These are phyloP conservation scores for Erigeron canadensis DNA, from an alignment of 129 eudicot genomes.

Conservation along the genomic window DNA sequence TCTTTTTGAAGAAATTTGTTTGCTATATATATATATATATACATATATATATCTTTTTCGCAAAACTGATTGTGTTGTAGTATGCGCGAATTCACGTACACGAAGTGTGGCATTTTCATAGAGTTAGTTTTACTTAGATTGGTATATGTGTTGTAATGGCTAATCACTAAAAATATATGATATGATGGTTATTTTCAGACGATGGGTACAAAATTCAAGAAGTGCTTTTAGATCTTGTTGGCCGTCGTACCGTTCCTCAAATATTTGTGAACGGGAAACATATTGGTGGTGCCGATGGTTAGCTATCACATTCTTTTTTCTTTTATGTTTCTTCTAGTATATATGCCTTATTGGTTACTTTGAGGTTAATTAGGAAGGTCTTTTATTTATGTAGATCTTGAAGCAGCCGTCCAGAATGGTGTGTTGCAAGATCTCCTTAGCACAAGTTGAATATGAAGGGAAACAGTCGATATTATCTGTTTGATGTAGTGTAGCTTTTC, in stretches of 20 bases:
- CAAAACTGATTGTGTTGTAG: too few relatives aligned
- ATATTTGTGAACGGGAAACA: constrained; percentile 97
- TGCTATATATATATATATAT: too few relatives aligned
- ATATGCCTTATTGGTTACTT: background rate
- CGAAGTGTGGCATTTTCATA: background rate
- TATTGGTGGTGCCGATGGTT: constrained; percentile 94
- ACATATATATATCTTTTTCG: too few relatives aligned
- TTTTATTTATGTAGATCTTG: constrained; percentile 56
- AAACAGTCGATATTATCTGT: constrained; percentile 8
- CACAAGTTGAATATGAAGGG: constrained; percentile 33
- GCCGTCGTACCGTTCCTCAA: constrained; percentile 96
- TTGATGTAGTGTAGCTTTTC: constrained; percentile 28
- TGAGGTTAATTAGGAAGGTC: background rate
- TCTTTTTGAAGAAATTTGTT: too few relatives aligned
- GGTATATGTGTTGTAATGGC: constrained; percentile 1
- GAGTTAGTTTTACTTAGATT: constrained; percentile 12
- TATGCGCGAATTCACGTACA: too few relatives aligned
- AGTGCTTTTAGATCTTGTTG: constrained; percentile 80
- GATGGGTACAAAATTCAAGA: constrained; percentile 83
- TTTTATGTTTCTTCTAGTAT: constrained; percentile 1
- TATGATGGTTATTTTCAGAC: constrained; percentile 41
- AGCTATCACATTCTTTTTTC: constrained; percentile 18
- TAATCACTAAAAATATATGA: constrained; percentile 7
- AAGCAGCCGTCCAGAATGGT: constrained; percentile 54
- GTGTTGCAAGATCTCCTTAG: constrained; percentile 57